Evolutionary conservation across 306 rosid genomes (phyloP), one percentile per base, ranked within the genome.

Genomic region (Quercus parvula): DNA sequence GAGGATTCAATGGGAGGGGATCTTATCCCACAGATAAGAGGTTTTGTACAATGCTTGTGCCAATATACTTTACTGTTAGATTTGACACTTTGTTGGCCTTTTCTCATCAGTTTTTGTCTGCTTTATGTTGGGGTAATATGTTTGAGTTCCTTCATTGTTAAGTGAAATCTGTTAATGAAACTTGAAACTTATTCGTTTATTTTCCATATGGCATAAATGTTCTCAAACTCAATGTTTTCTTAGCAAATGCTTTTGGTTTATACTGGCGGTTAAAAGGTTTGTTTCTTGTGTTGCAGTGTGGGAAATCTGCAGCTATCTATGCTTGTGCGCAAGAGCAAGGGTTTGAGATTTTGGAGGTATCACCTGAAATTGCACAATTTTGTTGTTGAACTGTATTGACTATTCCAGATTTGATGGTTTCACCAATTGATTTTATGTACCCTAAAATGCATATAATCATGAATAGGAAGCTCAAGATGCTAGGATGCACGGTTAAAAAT

Each of bases 311-410:
- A 24, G 98, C 98, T 76, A 83, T 95, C 66, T 90, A 95, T 92
- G 99, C 97, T 51, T 92, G 99, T 85, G 98, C 97, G 13, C 84
- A 74, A 76, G 99, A 92, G 83, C 97, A 85, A 86, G 98, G 99
- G 11, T 91, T 87, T 85, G 85, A 85, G 44, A 86, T 95, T 88
- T 74, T 84, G 77, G 99, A 95, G 99, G 99, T 95, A 95, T 75
- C 28, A 11, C 71, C 71, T 54, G 5, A 58, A 41, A 78, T 30
- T 54, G 38, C 24, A 56, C 78, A 18, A 67, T 64, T 24, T 74
- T 68, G 20, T 31, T 64, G 62, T 69, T 80, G 57, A 71, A 74
- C 59, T 30, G 5, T 81, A 79, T 80, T 52, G 72, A 68, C 33
- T 11, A 56, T 54, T 58, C 61, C 49, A 77, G 31, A 19, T 61